Base-by-base conservation (phyloP, 371 early-diverging fungal genomes). In the Haplosporangium sp. region DNA sequence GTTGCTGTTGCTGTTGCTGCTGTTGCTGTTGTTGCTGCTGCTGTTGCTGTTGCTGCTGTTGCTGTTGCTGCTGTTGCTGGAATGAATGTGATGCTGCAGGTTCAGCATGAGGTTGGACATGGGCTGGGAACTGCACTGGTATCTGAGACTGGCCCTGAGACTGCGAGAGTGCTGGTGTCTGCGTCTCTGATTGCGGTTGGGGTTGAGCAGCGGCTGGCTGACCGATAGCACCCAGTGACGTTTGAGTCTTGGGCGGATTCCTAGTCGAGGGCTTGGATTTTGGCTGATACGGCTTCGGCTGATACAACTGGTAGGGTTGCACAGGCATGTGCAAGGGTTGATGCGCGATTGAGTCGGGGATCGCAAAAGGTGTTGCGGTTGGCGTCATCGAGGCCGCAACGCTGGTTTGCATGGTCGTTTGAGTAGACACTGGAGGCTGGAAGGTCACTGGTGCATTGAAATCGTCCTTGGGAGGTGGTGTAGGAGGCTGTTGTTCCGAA, bases 201-300 rank as follows among this genome's bases (percentile, higher is more conserved):
- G 59, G 36, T 16, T 51, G 53, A 7, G 16, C 46, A 6, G 12
- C 50, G 10, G 42, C 52, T n/a, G 11, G 14, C n/a, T 51, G 53
- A n/a, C n/a, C n/a, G n/a, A n/a, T n/a, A n/a, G n/a, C n/a, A n/a
- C n/a, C n/a, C n/a, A n/a, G n/a, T n/a, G n/a, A n/a, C n/a, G n/a
- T n/a, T 52, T 67, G 67, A 20, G 43, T 13, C 20, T 41, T 55
- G 20, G 66, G 55, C 18, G 59, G 59, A 18, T 37, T 18, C 46
- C 21, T 67, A 16, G 66, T 38, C 16, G 67, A 71, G 45, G 77
- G 60, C 59, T 71, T 71, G 6, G 75, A 59, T 54, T 74, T 70
- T 54, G 77, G 77, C 59, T 63, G 70, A 29, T 76, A 76, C 2
- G 77, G 77, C 53, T 77, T 77, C 38, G 77, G 77, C 59, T 77